A percentile compares a stretch with the other conserved stretches of the same genome.
Conservation (phyloP, 2,329 filamentous ascomycete genomes). For the Didymellaceae sp. region DNA sequence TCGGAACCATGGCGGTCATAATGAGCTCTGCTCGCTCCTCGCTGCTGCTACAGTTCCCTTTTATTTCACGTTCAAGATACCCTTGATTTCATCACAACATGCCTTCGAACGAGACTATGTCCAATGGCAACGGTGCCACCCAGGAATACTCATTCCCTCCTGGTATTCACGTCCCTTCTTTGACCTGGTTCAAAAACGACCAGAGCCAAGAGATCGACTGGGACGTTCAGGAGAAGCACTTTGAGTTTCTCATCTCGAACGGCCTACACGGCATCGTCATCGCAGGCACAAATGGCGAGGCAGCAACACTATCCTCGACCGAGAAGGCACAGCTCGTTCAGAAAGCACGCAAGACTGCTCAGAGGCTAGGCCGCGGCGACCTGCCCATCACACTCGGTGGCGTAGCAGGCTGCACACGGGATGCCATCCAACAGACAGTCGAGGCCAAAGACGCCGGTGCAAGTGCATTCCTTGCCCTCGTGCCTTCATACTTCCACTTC, state of each 20-base stretch:
- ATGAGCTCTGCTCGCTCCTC: slow-evolving; percentile 21
- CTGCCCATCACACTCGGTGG: slow-evolving; percentile 53
- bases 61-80: not conserved
- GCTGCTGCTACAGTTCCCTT: not conserved
- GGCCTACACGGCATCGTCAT: slow-evolving; percentile 60
- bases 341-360: slow-evolving; percentile 48
- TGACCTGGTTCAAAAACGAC: slow-evolving; percentile 62
- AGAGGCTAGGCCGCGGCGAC: slow-evolving; percentile 39
- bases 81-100: slow-evolving; percentile 19
- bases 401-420: slow-evolving; percentile 49
- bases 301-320: slow-evolving; percentile 48
- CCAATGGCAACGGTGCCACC: slow-evolving; percentile 34
- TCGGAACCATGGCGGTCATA: slow-evolving; percentile 23
- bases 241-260: slow-evolving; percentile 61
- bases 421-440: slow-evolving; percentile 50
- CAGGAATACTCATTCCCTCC: slow-evolving; percentile 52
- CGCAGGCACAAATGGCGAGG: slow-evolving; percentile 56
- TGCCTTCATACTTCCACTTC: slow-evolving; percentile 51
- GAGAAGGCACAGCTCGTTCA: slow-evolving; percentile 53
- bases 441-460: slow-evolving; percentile 49
- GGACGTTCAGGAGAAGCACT: slow-evolving; percentile 60
- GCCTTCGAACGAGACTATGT: slow-evolving; percentile 38
- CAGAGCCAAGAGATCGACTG: slow-evolving; percentile 62
- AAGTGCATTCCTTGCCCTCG: slow-evolving; percentile 48
- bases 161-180: slow-evolving; percentile 63